phyloP scores from a whole-genome alignment of 2,329 filamentous ascomycete species.

The Colletotrichum euphorbiae region DNA sequence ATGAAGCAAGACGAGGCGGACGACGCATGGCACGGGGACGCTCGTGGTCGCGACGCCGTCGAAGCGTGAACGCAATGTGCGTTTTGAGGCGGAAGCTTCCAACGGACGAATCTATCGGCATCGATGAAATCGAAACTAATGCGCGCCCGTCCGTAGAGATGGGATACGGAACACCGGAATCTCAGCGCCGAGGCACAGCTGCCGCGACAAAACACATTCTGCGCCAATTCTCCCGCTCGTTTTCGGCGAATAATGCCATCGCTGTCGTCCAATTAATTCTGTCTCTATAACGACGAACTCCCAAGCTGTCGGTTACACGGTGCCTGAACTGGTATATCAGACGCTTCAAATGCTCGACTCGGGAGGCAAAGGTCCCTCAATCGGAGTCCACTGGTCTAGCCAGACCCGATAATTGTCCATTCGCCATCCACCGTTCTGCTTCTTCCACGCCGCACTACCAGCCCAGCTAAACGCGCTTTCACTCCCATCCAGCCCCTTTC shows the following conservation, averaged over 20 bases:
- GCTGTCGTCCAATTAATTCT: conserved; percentile 4
- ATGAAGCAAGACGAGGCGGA: conserved; percentile 30
- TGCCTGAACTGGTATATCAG: background rate
- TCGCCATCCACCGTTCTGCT: conserved; percentile 35
- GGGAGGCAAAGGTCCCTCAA: conserved; percentile 30
- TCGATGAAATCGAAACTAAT: conserved; percentile 32
- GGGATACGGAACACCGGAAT: conserved; percentile 16
- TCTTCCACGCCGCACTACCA: conserved; percentile 38
- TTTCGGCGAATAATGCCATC: conserved; percentile 4
- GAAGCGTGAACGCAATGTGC: conserved; percentile 30
- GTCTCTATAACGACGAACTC: background rate
- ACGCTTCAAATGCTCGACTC: conserved; percentile 28
- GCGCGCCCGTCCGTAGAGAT: conserved; percentile 1
- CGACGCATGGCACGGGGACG: conserved; percentile 35
- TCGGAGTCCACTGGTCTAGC: conserved; percentile 34
- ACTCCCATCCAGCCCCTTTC: conserved; percentile 28
- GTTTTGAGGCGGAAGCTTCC: conserved; percentile 29
- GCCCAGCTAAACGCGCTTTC: conserved; percentile 35
- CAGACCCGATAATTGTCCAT: conserved; percentile 39
- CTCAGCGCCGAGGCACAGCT: conserved; percentile 21
- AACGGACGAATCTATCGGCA: conserved; percentile 35
- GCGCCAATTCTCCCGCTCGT: conserved; percentile 8
- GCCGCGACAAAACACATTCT: conserved; percentile 15
- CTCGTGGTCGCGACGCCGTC: conserved; percentile 31
- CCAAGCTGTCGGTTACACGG: background rate